A percentile compares a stretch with the other conserved stretches of the same genome.
phyloP scores from a whole-genome alignment of 305 asterid genomes.

The Solanum aculeatissimum region DNA sequence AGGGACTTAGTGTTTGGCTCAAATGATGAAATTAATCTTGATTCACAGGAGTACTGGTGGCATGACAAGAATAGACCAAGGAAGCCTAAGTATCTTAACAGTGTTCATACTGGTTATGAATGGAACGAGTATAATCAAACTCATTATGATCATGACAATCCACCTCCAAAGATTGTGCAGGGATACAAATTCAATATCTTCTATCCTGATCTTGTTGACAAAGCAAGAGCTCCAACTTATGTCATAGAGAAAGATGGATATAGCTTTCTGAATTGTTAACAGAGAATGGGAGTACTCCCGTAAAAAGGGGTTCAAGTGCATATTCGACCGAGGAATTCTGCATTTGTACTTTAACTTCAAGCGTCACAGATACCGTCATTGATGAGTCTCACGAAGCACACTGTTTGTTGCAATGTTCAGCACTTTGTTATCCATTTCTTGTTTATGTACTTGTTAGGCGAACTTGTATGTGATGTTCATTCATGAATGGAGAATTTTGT shows the following conservation, averaged over 20 bases:
- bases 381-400: background rate
- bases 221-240: slow-evolving; percentile 10
- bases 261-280: slow-evolving; percentile 10
- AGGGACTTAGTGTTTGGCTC: slow-evolving; percentile 93
- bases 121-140: slow-evolving; percentile 18
- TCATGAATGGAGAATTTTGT: background rate
- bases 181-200: slow-evolving; percentile 20
- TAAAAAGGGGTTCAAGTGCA: slow-evolving; percentile 20
- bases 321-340: slow-evolving; percentile 12
- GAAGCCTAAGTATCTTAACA: slow-evolving; percentile 12
- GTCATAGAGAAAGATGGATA: slow-evolving; percentile 13
- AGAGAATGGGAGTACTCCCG: slow-evolving; percentile 14
- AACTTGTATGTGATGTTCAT: background rate
- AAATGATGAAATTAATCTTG: slow-evolving; percentile 21
- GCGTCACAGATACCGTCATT: slow-evolving; percentile 11
- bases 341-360: slow-evolving; percentile 12
- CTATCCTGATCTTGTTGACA: slow-evolving; percentile 18
- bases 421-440: background rate
- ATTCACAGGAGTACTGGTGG: slow-evolving; percentile 18
- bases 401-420: background rate
- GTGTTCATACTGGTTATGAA: slow-evolving; percentile 16
- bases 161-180: slow-evolving; percentile 15
- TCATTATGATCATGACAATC: slow-evolving; percentile 19
- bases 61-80: slow-evolving; percentile 14
- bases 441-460: background rate